phyloP scores from a whole-genome alignment of 495 filamentous ascomycete genomes.

The Pyrenula aspistea region DNA sequence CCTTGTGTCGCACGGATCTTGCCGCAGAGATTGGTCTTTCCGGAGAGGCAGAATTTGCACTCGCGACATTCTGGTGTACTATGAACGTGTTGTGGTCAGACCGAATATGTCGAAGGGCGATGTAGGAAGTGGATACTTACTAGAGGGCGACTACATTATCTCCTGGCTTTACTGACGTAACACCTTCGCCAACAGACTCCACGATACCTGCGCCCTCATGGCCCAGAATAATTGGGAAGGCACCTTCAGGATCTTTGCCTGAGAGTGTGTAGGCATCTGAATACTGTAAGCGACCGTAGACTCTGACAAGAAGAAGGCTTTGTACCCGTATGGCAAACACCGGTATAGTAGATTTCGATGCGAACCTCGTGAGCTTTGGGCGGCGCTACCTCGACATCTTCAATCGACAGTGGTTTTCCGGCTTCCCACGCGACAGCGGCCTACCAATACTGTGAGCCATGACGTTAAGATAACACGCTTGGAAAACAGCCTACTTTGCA shows the following conservation, averaged over 20 bases:
- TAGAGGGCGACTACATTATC: slow-evolving; percentile 87
- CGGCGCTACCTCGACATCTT: slow-evolving; percentile 84
- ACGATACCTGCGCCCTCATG: slow-evolving; percentile 97
- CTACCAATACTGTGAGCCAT: slow-evolving; percentile 24
- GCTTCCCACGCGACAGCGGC: slow-evolving; percentile 96
- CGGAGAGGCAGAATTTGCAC: slow-evolving; percentile 99
- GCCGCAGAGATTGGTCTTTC: slow-evolving; percentile 98
- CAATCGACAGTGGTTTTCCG: slow-evolving; percentile 73
- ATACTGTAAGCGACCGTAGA: not conserved
- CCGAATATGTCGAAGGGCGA: not conserved
- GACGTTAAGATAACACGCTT: slow-evolving; percentile 1
- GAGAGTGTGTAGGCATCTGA: slow-evolving; percentile 95
- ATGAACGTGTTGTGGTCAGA: slow-evolving; percentile 1
- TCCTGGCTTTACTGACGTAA: slow-evolving; percentile 84
- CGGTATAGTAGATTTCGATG: slow-evolving; percentile 91
- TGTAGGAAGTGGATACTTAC: slow-evolving; percentile 33
- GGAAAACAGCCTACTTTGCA: slow-evolving; percentile 45
- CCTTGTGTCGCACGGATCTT: slow-evolving; percentile 98
- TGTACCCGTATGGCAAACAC: slow-evolving; percentile 92
- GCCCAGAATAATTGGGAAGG: slow-evolving; percentile 90
- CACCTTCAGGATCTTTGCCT: slow-evolving; percentile 95
- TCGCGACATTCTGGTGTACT: slow-evolving; percentile 94
- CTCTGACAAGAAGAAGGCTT: slow-evolving; percentile 6
- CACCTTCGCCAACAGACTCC: slow-evolving; percentile 92
- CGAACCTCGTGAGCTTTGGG: slow-evolving; percentile 94